A percentile compares a stretch with the other conserved stretches of the same genome.
These are phyloP conservation scores for Trametes hirsuta DNA, from an alignment of 1,284 basidiomycete species.

Conservation along the genomic window DNA sequence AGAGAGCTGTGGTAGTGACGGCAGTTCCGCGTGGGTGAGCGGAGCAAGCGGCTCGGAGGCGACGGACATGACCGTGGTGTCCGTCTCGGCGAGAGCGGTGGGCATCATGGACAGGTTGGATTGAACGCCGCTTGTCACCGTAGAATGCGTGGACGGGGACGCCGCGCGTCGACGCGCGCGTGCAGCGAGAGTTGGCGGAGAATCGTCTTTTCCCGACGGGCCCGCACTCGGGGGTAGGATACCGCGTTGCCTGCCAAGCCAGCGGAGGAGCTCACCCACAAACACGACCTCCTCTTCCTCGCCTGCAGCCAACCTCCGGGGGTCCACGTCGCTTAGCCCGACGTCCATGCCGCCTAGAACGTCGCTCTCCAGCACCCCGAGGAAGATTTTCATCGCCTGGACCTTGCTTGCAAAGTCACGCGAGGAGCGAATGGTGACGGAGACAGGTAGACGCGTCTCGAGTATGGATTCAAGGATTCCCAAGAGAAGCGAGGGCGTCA, in stretches of 20 bases:
- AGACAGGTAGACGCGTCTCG: constrained; percentile 49
- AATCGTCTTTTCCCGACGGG: constrained; percentile 8
- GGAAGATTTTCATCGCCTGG: constrained; percentile 75
- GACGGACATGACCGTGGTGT: constrained; percentile 42
- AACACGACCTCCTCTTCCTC: constrained; percentile 65
- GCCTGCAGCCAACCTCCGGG: constrained; percentile 60
- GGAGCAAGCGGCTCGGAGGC: constrained; percentile 30
- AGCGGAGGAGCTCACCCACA: constrained; percentile 65
- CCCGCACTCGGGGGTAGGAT: constrained; percentile 35
- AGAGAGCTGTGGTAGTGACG: constrained; percentile 19
- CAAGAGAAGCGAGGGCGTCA: constrained; percentile 72
- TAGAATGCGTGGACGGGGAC: constrained; percentile 42
- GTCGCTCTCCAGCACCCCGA: constrained; percentile 75
- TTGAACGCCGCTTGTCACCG: constrained; percentile 36
- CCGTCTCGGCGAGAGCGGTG: constrained; percentile 31
- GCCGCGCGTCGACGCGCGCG: constrained; percentile 14
- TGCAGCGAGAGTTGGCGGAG: constrained; percentile 4
- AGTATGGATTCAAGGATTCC: constrained; percentile 66
- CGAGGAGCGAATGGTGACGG: constrained; percentile 42
- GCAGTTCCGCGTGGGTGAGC: constrained; percentile 19
- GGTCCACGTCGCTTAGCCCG: constrained; percentile 65
- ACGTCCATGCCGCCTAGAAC: constrained; percentile 56
- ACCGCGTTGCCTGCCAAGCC: constrained; percentile 56
- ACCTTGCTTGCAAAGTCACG: constrained; percentile 44
- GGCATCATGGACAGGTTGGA: constrained; percentile 39